phyloP scores from a whole-genome alignment of 2,329 filamentous ascomycete species.

The Hymenoscyphus occultus region DNA sequence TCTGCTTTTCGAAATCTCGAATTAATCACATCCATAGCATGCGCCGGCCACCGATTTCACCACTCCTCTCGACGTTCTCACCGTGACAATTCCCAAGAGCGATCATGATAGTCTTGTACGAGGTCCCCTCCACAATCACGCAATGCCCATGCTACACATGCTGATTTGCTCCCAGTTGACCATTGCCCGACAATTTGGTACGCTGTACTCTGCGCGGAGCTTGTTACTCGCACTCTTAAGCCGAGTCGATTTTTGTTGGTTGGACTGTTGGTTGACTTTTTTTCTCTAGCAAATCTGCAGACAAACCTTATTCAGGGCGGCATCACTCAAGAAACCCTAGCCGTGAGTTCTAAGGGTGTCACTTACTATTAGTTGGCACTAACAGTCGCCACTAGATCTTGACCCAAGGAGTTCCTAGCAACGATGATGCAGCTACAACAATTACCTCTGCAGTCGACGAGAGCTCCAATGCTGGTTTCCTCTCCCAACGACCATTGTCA shows the following conservation, averaged over 20 bases:
- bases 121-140: conserved; percentile 26
- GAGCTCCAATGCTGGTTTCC: conserved; percentile 18
- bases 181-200: conserved; percentile 54
- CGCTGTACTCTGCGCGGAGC: conserved; percentile 22
- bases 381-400: conserved; percentile 27
- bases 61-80: conserved; percentile 35
- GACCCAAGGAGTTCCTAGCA: conserved; percentile 21
- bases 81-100: conserved; percentile 54
- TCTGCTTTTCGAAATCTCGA: conserved; percentile 2
- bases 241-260: conserved; percentile 5
- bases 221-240: not conserved
- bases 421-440: conserved; percentile 22
- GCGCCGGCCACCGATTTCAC: conserved; percentile 38
- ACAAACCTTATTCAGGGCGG: conserved; percentile 51
- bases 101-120: conserved; percentile 61
- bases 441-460: conserved; percentile 19
- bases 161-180: conserved; percentile 25
- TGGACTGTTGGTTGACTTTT: conserved; percentile 18
- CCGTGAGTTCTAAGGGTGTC: conserved; percentile 23
- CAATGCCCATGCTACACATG: conserved; percentile 2
- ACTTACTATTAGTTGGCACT: conserved; percentile 9
- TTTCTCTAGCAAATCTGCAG: conserved; percentile 38
- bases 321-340: conserved; percentile 46
- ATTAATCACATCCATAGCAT: conserved; percentile 36
- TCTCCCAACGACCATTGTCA: conserved; percentile 18